Conservation (phyloP, 2,329 filamentous ascomycete species). For the Rhynchosporium agropyri region DNA sequence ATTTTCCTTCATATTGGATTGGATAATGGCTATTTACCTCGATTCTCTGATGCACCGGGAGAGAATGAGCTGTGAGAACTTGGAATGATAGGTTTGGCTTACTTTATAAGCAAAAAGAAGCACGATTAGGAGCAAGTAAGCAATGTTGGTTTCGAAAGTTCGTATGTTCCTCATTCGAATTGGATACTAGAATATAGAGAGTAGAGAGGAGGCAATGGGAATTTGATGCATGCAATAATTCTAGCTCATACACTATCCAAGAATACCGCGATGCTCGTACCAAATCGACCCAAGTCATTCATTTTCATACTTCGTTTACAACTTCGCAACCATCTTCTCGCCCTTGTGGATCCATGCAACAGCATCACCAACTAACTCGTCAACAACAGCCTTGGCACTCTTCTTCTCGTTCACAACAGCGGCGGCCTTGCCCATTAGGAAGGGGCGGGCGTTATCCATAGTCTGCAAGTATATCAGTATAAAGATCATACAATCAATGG, state of each 20-base stretch:
- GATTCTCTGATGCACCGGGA: no score
- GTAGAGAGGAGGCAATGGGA: background rate
- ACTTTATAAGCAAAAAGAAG: no score
- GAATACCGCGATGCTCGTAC: conserved; percentile 3
- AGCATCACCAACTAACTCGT: conserved; percentile 89
- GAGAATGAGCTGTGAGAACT: no score
- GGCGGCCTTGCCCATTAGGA: conserved; percentile 95
- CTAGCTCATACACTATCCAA: conserved; percentile 26
- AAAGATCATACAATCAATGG: background rate
- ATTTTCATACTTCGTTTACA: conserved; percentile 48
- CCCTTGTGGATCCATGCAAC: conserved; percentile 70
- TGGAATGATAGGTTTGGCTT: no score
- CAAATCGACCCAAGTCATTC: background rate
- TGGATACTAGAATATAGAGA: no score
- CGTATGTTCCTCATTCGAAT: no score
- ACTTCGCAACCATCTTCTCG: conserved; percentile 68
- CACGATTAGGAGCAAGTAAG: no score
- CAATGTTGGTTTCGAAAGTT: no score
- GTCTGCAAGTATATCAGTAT: conserved; percentile 44
- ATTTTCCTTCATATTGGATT: no score
- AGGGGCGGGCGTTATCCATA: conserved; percentile 89
- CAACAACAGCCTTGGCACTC: conserved; percentile 86
- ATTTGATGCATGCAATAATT: conserved; percentile 14
- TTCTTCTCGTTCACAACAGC: conserved; percentile 94
- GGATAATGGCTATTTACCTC: no score